Conservation (phyloP, 106 monocot genomes). For the Allium sativum region DNA sequence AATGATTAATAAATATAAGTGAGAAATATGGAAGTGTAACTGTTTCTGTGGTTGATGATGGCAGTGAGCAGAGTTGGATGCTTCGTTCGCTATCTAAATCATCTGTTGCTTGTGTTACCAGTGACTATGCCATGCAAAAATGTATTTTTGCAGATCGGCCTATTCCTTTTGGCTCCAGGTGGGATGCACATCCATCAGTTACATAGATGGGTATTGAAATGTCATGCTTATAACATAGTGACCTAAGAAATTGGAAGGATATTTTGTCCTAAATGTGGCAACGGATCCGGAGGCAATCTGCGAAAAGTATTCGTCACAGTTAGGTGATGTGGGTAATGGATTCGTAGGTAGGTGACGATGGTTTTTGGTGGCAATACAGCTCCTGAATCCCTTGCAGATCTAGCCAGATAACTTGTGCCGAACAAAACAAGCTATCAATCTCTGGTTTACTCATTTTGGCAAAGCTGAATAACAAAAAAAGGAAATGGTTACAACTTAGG, state of each 20-base stretch:
- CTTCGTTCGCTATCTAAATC: slow-evolving; percentile 69
- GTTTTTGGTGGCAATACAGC: no score
- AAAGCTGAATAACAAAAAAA: no score
- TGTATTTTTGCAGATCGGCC: slow-evolving; percentile 90
- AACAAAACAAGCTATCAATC: no score
- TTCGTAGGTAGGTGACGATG: no score
- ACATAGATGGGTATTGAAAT: slow-evolving; percentile 95
- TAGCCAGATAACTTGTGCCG: no score
- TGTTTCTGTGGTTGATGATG: slow-evolving; percentile 26
- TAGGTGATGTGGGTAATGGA: no score
- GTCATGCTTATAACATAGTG: slow-evolving; percentile 92
- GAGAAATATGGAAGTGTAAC: slow-evolving; percentile 35
- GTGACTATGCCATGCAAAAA: slow-evolving; percentile 99
- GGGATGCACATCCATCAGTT: slow-evolving; percentile 94
- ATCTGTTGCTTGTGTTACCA: slow-evolving; percentile 80
- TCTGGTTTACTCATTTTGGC: no score
- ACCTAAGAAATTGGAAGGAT: slow-evolving; percentile 84
- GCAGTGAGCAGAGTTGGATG: slow-evolving; percentile 70
- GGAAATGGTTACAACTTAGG: no score
- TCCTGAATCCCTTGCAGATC: no score
- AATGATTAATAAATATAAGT: slow-evolving; percentile 42
- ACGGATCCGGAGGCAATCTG: slow-evolving; percentile 90
- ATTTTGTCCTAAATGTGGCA: slow-evolving; percentile 98
- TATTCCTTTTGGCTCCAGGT: slow-evolving; percentile 67
- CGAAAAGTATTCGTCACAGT: slow-evolving; percentile 93